phyloP scores from a whole-genome alignment of 2,329 filamentous ascomycete genomes.

The Diaporthe capsici region DNA sequence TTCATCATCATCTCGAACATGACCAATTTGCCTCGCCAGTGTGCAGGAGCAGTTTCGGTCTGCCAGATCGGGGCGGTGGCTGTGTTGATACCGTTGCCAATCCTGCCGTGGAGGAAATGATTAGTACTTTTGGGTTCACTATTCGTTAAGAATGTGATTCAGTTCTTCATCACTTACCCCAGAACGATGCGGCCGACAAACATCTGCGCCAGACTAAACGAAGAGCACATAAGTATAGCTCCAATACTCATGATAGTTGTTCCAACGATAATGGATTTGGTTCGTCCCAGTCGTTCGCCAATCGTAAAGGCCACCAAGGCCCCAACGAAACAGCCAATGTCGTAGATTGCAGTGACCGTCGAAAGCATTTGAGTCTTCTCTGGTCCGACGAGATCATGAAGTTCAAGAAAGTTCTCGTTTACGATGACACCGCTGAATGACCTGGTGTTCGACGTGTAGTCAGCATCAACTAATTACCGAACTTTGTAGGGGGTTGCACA shows the following conservation, averaged over 20 bases:
- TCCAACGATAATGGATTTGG: slow-evolving; percentile 13
- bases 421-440: no score
- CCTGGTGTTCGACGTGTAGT: no score
- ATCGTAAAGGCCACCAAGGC: slow-evolving; percentile 47
- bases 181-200: slow-evolving; percentile 50
- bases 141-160: no score
- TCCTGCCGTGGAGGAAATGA: slow-evolving; percentile 44
- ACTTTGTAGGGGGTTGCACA: no score
- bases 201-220: slow-evolving; percentile 41
- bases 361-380: slow-evolving; percentile 22
- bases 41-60: slow-evolving; percentile 53
- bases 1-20: slow-evolving; percentile 51
- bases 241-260: slow-evolving; percentile 21
- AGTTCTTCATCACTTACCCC: no score
- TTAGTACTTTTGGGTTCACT: no score
- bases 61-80: slow-evolving; percentile 57
- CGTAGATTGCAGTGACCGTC: slow-evolving; percentile 28
- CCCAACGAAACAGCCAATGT: slow-evolving; percentile 37
- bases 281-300: slow-evolving; percentile 21
- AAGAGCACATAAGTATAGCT: slow-evolving; percentile 39
- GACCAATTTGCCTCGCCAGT: slow-evolving; percentile 51
- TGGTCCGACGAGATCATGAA: no score
- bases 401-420: no score
- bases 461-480: no score
- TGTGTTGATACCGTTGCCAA: slow-evolving; percentile 61